Percentiles rank a stretch among this genome's conserved stretches.
These are phyloP conservation scores for Apiospora aurea DNA, from an alignment of 2,329 filamentous ascomycete genomes.

Conservation along the genomic window DNA sequence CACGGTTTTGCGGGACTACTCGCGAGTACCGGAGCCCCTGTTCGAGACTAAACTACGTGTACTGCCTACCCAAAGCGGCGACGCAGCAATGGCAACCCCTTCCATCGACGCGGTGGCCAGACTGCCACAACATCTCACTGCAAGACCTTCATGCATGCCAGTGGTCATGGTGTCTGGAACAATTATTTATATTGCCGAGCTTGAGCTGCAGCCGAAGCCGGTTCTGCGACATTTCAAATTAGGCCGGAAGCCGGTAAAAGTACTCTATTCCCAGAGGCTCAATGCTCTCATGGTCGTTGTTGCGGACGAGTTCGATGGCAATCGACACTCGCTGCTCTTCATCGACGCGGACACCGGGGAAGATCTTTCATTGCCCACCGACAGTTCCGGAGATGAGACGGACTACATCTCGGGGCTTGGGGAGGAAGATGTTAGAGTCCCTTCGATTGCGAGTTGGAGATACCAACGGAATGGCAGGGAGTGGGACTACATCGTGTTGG, in stretches of 20 bases:
- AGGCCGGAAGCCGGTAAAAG: slow-evolving; percentile 54
- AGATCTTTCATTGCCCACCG: slow-evolving; percentile 55
- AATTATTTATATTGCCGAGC: slow-evolving; percentile 59
- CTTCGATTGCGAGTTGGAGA: slow-evolving; percentile 69
- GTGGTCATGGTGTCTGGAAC: slow-evolving; percentile 59
- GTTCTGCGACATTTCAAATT: slow-evolving; percentile 40
- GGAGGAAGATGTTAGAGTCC: slow-evolving; percentile 63
- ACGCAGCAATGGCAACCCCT: slow-evolving; percentile 54
- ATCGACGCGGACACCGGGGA: slow-evolving; percentile 62
- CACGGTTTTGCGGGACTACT: slow-evolving; percentile 30
- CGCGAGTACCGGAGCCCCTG: slow-evolving; percentile 27
- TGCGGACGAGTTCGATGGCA: slow-evolving; percentile 39
- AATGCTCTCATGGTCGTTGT: slow-evolving; percentile 63
- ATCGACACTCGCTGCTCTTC: slow-evolving; percentile 59
- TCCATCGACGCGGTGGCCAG: slow-evolving; percentile 56
- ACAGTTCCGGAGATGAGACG: slow-evolving; percentile 44
- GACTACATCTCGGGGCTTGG: slow-evolving; percentile 64
- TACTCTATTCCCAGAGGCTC: slow-evolving; percentile 62
- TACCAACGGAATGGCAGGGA: slow-evolving; percentile 62
- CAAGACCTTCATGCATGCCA: slow-evolving; percentile 47
- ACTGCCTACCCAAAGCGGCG: slow-evolving; percentile 59
- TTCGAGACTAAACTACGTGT: slow-evolving; percentile 54
- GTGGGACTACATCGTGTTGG: slow-evolving; percentile 69
- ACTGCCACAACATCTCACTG: slow-evolving; percentile 49
- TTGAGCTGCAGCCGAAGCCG: slow-evolving; percentile 47